phyloP scores from a whole-genome alignment of 805 yeast genomes.

The Ogataea corticis region DNA sequence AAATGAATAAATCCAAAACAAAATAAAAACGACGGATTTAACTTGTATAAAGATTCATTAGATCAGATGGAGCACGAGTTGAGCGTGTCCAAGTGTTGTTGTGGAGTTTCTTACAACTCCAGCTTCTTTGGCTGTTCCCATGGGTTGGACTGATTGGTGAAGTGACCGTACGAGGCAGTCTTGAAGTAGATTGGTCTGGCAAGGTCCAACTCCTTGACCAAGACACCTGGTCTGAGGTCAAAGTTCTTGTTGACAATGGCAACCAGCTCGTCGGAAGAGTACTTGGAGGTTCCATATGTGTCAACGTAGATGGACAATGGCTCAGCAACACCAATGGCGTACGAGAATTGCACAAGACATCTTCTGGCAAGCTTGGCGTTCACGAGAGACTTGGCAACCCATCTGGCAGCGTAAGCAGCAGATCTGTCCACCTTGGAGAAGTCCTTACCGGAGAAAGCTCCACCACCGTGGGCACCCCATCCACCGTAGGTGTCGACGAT shows the following conservation, averaged over 20 bases:
- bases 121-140: constrained; percentile 97
- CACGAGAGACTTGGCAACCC: constrained; percentile 99
- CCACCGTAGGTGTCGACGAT: constrained; percentile 99
- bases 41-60: constrained; percentile 10
- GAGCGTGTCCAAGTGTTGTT: constrained; percentile 24
- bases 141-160: constrained; percentile 97
- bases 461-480: constrained; percentile 99
- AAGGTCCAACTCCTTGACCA: constrained; percentile 93
- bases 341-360: constrained; percentile 96
- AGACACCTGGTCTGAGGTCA: constrained; percentile 99
- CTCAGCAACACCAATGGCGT: constrained; percentile 99
- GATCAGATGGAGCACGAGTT: constrained; percentile 28
- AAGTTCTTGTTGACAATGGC: constrained; percentile 90
- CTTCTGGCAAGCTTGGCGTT: constrained; percentile 94
- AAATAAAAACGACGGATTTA: constrained; percentile 6
- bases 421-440: constrained; percentile 99
- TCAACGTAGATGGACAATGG: constrained; percentile 97
- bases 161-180: constrained; percentile 99
- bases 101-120: constrained; percentile 44
- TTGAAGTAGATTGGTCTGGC: constrained; percentile 99
- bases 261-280: constrained; percentile 86
- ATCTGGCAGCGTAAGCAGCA: constrained; percentile 99
- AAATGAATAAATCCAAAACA: not conserved
- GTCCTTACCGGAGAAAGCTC: constrained; percentile 99
- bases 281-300: constrained; percentile 95